Conservation (phyloP, 352 stramenopile species). For the Globisporangium apiculatum region DNA sequence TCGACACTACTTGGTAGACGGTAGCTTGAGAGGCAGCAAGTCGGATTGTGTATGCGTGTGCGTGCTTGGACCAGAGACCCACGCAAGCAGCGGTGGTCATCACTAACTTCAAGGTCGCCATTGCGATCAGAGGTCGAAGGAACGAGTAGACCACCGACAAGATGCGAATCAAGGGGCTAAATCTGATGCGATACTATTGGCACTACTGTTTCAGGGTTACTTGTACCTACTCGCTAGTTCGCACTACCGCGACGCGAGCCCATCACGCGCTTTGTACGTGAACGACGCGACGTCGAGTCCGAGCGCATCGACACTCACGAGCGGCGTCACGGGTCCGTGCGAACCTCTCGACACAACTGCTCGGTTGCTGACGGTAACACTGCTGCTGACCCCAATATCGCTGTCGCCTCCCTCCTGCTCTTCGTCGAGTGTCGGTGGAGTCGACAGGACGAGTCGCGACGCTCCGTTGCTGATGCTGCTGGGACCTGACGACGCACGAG, state of each 20-base stretch:
- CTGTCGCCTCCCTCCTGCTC: neutral
- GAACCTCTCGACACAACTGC: slow-evolving; percentile 1
- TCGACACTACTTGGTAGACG: too few species aligned
- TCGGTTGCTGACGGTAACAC: neutral
- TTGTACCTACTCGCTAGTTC: too few species aligned
- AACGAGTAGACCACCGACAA: neutral
- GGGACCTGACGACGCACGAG: neutral
- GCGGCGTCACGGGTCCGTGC: slow-evolving; percentile 6
- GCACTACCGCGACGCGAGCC: slow-evolving; percentile 6
- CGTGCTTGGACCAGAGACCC: too few species aligned
- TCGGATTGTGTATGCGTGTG: neutral
- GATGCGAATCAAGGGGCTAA: neutral
- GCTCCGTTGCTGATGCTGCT: neutral
- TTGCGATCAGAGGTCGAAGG: neutral
- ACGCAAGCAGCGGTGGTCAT: neutral
- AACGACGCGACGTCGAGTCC: slow-evolving; percentile 55
- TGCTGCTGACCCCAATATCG: slow-evolving; percentile 2
- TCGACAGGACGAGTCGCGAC: neutral
- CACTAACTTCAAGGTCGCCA: neutral
- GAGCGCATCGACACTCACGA: slow-evolving; percentile 40
- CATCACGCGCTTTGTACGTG: slow-evolving; percentile 27
- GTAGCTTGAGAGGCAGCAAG: too few species aligned
- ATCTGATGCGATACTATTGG: neutral
- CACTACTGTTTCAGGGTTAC: too few species aligned
- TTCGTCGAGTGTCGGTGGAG: neutral